Conservation (phyloP, 31 red algal species). For the Odonthalia washingtoniensis region DNA sequence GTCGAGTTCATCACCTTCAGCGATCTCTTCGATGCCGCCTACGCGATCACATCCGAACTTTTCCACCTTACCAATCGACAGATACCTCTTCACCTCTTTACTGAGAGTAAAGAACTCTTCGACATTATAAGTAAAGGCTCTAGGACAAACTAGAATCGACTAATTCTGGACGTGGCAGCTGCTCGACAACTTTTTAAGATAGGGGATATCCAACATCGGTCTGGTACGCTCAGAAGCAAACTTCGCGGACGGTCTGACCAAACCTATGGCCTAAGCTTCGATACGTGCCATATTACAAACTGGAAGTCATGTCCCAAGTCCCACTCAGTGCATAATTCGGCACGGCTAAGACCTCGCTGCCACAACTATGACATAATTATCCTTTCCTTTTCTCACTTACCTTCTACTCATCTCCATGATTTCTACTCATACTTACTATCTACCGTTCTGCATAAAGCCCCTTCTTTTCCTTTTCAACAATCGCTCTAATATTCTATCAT, state of each 20-base stretch:
- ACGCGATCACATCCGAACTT: neutral
- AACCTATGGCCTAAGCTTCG: neutral
- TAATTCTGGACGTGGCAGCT: slow-evolving; percentile 31
- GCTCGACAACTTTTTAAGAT: slow-evolving; percentile 32
- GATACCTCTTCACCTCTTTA: neutral
- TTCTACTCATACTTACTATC: too few relatives aligned
- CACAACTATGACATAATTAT: too few relatives aligned
- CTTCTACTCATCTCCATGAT: too few relatives aligned
- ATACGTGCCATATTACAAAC: too few relatives aligned
- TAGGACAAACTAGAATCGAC: neutral
- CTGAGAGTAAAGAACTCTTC: slow-evolving; percentile 19
- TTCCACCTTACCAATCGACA: neutral
- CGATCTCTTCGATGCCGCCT: slow-evolving; percentile 27
- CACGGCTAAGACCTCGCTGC: too few relatives aligned
- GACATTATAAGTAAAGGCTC: slow-evolving; percentile 37
- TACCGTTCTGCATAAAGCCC: too few relatives aligned
- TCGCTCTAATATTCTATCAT: too few relatives aligned
- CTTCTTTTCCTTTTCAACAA: too few relatives aligned
- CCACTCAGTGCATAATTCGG: too few relatives aligned
- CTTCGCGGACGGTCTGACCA: slow-evolving; percentile 46
- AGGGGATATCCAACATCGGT: slow-evolving; percentile 38
- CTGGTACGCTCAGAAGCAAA: slow-evolving; percentile 33
- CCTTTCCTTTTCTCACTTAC: too few relatives aligned
- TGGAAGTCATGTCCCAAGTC: too few relatives aligned
- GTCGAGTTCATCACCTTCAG: slow-evolving; percentile 48